phyloP scores from a whole-genome alignment of 345 rosid species.

The Noccaea caerulescens region DNA sequence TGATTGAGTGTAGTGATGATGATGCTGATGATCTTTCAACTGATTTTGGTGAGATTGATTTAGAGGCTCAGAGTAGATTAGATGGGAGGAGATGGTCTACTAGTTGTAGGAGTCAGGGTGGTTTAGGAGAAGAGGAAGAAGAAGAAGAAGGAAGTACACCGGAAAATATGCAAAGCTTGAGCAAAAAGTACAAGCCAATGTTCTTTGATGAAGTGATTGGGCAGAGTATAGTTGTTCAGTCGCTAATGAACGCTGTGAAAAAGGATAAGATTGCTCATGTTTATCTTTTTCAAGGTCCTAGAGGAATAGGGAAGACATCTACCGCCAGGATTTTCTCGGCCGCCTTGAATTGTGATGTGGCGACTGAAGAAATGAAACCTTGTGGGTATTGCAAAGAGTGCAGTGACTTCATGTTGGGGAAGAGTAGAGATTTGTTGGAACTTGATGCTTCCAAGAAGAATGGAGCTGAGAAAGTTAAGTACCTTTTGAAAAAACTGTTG shows the following conservation, averaged over 20 bases:
- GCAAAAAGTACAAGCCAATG: conserved; percentile 83
- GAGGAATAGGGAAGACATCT: conserved; percentile 94
- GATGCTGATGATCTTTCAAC: conserved; percentile 57
- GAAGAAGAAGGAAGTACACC: conserved; percentile 64
- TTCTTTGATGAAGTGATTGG: conserved; percentile 84
- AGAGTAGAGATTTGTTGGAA: conserved; percentile 61
- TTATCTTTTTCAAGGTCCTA: conserved; percentile 96
- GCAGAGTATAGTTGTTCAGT: conserved; percentile 76
- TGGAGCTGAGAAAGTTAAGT: conserved; percentile 63
- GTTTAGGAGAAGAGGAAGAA: conserved; percentile 48
- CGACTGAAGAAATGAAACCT: conserved; percentile 66
- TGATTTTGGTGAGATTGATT: conserved; percentile 81
- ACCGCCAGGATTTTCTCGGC: conserved; percentile 79
- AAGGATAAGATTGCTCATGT: conserved; percentile 76
- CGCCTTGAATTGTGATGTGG: conserved; percentile 68
- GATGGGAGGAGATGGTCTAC: conserved; percentile 94
- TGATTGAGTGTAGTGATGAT: conserved; percentile 73
- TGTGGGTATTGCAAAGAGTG: conserved; percentile 84
- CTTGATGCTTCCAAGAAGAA: conserved; percentile 71
- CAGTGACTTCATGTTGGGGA: conserved; percentile 67
- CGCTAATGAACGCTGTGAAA: conserved; percentile 64
- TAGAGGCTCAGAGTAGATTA: conserved; percentile 95
- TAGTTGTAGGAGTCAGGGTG: conserved; percentile 79
- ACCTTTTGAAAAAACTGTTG: conserved; percentile 61
- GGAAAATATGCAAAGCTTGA: conserved; percentile 69